These are phyloP conservation scores for Coleophoma cylindrospora DNA, from an alignment of 2,329 filamentous ascomycete species.

Conservation along the genomic window DNA sequence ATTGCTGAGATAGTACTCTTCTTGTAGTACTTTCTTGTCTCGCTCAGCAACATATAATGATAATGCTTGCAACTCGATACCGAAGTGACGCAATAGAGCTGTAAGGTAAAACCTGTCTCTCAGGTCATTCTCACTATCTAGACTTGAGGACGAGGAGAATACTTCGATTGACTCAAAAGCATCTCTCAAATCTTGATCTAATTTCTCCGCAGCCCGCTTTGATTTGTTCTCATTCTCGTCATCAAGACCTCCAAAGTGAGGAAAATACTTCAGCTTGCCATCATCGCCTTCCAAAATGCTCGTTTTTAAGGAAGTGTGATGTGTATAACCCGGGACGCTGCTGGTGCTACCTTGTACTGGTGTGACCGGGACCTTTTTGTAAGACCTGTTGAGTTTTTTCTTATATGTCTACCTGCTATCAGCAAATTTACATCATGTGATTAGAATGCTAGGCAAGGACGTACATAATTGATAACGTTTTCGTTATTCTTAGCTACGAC, in stretches of 20 bases:
- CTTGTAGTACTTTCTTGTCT: neutral
- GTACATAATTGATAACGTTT: too few relatives aligned
- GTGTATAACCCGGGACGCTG: conserved; percentile 15
- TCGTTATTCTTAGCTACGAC: neutral
- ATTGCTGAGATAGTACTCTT: too few relatives aligned
- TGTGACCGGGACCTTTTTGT: neutral
- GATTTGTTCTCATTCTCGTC: conserved; percentile 2
- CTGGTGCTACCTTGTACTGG: too few relatives aligned
- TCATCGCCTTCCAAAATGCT: conserved; percentile 12
- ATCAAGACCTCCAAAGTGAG: conserved; percentile 13
- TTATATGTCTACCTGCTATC: neutral
- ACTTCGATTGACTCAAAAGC: conserved; percentile 6
- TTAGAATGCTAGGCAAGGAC: too few relatives aligned
- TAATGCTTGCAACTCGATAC: conserved; percentile 9
- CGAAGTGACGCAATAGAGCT: conserved; percentile 11
- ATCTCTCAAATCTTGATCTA: conserved; percentile 11
- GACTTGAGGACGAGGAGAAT: conserved; percentile 7
- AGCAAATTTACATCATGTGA: neutral
- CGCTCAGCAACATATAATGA: conserved; percentile 12
- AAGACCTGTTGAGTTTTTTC: neutral
- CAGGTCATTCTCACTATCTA: conserved; percentile 10
- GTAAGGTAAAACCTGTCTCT: conserved; percentile 11
- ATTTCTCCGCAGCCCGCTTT: conserved; percentile 8
- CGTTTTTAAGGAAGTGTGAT: conserved; percentile 2
- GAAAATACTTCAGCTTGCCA: conserved; percentile 19